Evolutionary conservation across 805 yeast species (phyloP).

Genomic region (Cephaloascus albidus): DNA sequence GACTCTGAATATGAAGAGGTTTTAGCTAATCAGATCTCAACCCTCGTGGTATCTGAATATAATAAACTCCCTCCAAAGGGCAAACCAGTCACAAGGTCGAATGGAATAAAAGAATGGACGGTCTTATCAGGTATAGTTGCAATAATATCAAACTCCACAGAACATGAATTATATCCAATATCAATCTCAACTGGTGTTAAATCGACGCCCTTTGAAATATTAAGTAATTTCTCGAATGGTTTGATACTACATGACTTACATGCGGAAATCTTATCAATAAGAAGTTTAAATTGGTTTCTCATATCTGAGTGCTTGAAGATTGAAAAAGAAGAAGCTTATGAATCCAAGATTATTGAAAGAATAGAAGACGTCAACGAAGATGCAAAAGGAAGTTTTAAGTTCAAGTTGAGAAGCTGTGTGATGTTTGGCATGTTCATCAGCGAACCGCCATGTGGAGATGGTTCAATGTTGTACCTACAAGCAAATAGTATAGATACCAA

Average conservation of each 20-base stretch:
- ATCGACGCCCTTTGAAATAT: conserved; percentile 45
- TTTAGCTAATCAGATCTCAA: conserved; percentile 8
- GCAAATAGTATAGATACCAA: conserved; percentile 3
- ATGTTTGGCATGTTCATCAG: conserved; percentile 55
- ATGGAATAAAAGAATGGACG: conserved; percentile 74
- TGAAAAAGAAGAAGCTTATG: conserved; percentile 6
- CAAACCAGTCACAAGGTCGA: conserved; percentile 52
- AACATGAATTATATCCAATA: conserved; percentile 21
- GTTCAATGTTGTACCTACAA: conserved; percentile 42
- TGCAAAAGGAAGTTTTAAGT: conserved; percentile 11
- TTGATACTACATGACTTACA: conserved; percentile 76
- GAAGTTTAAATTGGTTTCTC: conserved; percentile 59
- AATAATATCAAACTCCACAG: conserved; percentile 6
- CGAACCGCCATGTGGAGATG: conserved; percentile 89
- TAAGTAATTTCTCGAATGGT: conserved; percentile 41
- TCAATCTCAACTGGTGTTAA: conserved; percentile 79
- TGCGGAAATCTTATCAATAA: conserved; percentile 72
- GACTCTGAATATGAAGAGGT: background rate
- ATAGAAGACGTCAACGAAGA: conserved; percentile 1
- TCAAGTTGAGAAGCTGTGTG: conserved; percentile 21
- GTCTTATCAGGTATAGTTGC: conserved; percentile 69
- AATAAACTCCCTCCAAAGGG: conserved; percentile 26
- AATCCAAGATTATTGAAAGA: conserved; percentile 8
- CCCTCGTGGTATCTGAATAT: conserved; percentile 14
- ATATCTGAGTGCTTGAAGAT: conserved; percentile 34